Percentiles rank a stretch among this genome's conserved stretches.
Evolutionary conservation across 2,329 filamentous ascomycete genomes (phyloP).

Genomic region (Clarireedia monteithiana): DNA sequence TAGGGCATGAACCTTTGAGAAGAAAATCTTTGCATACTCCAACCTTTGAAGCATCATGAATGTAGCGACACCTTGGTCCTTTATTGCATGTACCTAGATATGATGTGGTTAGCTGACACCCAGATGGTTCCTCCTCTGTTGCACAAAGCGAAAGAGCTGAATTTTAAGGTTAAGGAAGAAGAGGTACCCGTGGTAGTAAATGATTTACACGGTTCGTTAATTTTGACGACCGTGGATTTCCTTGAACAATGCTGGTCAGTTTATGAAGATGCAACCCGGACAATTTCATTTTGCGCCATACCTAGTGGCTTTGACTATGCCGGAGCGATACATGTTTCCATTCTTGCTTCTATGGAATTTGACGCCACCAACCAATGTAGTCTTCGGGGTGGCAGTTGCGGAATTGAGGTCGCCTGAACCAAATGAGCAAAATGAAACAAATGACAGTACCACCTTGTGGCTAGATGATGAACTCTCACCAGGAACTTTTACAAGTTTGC

Average conservation of each 20-base stretch:
- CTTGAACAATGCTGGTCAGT: constrained; percentile 25
- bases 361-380: constrained; percentile 64
- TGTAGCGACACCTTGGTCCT: constrained; percentile 70
- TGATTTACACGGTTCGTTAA: constrained; percentile 64
- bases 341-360: constrained; percentile 80
- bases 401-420: constrained; percentile 49
- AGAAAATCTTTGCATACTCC: constrained; percentile 86
- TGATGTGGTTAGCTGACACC: constrained; percentile 27
- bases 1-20: constrained; percentile 67
- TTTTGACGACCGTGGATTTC: constrained; percentile 46
- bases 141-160: constrained; percentile 14
- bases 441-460: constrained; percentile 10
- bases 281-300: constrained; percentile 38
- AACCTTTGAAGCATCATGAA: constrained; percentile 80
- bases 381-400: constrained; percentile 65
- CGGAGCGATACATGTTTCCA: constrained; percentile 75
- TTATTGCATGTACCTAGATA: constrained; percentile 72
- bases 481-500: constrained; percentile 68
- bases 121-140: constrained; percentile 13
- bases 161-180: constrained; percentile 15
- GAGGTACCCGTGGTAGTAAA: constrained; percentile 62
- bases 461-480: constrained; percentile 41
- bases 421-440: constrained; percentile 24
- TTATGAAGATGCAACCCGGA: constrained; percentile 22
- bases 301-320: constrained; percentile 68